phyloP scores from a whole-genome alignment of 2,329 filamentous ascomycete species.

The Albifimbria verrucaria region DNA sequence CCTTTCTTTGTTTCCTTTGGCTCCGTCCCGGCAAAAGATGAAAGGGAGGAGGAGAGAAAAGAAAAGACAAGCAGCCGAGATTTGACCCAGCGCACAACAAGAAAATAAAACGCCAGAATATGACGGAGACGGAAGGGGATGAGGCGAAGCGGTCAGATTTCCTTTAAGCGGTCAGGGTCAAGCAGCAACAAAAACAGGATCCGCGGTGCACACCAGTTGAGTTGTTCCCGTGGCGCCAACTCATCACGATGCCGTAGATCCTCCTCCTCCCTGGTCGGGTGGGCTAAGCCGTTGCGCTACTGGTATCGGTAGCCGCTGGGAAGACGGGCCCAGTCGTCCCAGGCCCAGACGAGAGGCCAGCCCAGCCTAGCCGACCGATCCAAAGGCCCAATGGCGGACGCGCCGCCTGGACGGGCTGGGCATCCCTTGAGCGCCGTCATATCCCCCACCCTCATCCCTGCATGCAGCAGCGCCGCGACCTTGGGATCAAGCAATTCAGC shows the following conservation, averaged over 20 bases:
- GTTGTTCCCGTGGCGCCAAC: background rate
- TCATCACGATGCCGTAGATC: background rate
- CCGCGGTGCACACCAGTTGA: background rate
- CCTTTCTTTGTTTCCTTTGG: too few relatives aligned
- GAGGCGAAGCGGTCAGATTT: background rate
- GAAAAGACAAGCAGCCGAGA: background rate
- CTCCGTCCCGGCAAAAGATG: background rate
- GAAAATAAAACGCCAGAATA: background rate
- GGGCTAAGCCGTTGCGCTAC: background rate
- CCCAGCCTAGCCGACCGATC: background rate
- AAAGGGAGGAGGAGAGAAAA: background rate
- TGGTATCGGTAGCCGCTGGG: background rate
- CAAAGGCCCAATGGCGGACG: too few relatives aligned
- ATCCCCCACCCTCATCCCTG: background rate
- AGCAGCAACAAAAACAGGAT: background rate
- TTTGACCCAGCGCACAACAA: background rate
- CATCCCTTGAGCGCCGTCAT: too few relatives aligned
- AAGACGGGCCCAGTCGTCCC: background rate
- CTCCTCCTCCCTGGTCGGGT: background rate
- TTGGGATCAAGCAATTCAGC: background rate
- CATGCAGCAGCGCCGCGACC: background rate
- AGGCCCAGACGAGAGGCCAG: background rate
- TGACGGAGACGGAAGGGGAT: background rate
- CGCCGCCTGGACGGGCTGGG: too few relatives aligned
- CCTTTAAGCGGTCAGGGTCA: background rate